These are phyloP conservation scores for Maudiozyma pseudohumilis DNA, from an alignment of 805 yeast species.

Conservation along the genomic window DNA sequence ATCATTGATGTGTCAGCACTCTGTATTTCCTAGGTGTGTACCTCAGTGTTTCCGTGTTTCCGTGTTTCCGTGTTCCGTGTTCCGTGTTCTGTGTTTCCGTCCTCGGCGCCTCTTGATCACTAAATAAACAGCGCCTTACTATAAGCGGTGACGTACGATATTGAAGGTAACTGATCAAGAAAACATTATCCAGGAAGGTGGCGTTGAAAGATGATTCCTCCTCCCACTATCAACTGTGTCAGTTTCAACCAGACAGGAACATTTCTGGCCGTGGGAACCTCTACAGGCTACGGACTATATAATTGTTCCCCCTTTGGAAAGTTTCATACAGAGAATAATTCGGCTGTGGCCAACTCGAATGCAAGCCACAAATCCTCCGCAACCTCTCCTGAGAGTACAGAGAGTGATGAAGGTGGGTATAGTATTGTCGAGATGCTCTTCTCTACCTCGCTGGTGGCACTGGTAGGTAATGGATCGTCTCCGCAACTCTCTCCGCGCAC, in stretches of 20 bases:
- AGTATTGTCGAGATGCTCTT: conserved; percentile 67
- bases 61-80: too few relatives aligned
- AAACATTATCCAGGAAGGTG: not conserved
- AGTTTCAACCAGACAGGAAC: conserved; percentile 67
- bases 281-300: conserved; percentile 53
- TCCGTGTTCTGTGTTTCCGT: too few relatives aligned
- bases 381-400: conserved; percentile 54
- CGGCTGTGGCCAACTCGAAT: conserved; percentile 41
- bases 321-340: conserved; percentile 33
- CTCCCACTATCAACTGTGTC: conserved; percentile 33
- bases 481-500: conserved; percentile 67
- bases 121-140: too few relatives aligned
- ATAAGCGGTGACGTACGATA: not conserved
- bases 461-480: conserved; percentile 62
- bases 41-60: too few relatives aligned
- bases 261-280: conserved; percentile 60
- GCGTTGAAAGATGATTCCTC: not conserved
- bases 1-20: too few relatives aligned
- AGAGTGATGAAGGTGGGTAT: conserved; percentile 41
- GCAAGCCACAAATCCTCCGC: conserved; percentile 65
- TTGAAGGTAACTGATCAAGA: not conserved
- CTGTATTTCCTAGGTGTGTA: too few relatives aligned
- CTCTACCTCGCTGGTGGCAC: conserved; percentile 56
- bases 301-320: conserved; percentile 59
- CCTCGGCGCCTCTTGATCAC: too few relatives aligned